Base-by-base conservation (phyloP, 768 basidiomycete species). In the Rhodotorula diobovata region DNA sequence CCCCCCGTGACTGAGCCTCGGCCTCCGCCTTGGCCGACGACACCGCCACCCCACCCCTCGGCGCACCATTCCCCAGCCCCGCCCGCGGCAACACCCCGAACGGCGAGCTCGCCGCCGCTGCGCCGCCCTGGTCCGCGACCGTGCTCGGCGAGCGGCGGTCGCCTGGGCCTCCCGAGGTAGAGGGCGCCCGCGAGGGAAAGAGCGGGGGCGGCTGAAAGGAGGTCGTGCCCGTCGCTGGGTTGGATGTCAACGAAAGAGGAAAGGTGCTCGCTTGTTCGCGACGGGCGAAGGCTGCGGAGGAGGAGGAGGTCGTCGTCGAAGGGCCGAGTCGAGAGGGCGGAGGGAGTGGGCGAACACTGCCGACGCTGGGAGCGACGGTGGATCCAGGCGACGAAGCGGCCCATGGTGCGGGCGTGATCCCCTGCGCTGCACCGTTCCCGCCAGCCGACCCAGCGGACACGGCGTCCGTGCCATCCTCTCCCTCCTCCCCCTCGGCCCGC, bases 71-170 rank as follows among this genome's bases (percentile, higher is more conserved):
- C 10, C 48, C 48, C 25, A 50, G 48, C 48, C 48, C 48, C 4
- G 28, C 48, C 1, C 48, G 23, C 35, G 32, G 46, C 43, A 74
- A 32, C 20, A 71, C 50, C 5, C 73, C 73, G 32, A 74, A 71
- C 48, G 70, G 69, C 23, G 67, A 68, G 56, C 67, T 68, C 35
- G 7, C 39, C 14, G 69, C 70, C 28, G 67, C 69, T 11, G 73
- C 73, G 5, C 73, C 70, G 34, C 69, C 73, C 28, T 59, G 39
- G 1, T 67, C 56, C 50, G 66, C 70, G 4, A 71, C 5, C 39
- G 66, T 67, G 21, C n/a, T 20, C 55, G 48, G 11, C 8, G 30
- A 5, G 20, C 20, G 1, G 4, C 41, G 15, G 25, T 39, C 28
- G 23, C 23, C 18, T 25, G 3, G 41, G 28, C 25, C 15, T 0